Conservation (phyloP, 2,329 filamentous ascomycete genomes). For the Penicillium palitans region DNA sequence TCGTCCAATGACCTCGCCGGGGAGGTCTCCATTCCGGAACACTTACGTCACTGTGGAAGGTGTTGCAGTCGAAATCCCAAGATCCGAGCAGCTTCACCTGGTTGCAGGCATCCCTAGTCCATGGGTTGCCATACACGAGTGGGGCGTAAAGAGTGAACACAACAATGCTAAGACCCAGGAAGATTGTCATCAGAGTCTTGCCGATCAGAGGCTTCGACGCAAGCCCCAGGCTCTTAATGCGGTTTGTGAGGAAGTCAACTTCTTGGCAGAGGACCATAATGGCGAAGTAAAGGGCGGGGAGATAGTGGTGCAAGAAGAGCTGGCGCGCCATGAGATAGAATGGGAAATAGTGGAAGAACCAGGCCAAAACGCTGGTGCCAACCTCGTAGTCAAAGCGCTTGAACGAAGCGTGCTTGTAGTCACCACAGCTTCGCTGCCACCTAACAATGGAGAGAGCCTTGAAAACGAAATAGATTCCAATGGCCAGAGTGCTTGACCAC, state of each 20-base stretch:
- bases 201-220: constrained; percentile 72
- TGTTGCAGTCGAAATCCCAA: constrained; percentile 99
- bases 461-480: constrained; percentile 75
- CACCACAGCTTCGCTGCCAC: constrained; percentile 90
- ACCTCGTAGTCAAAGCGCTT: constrained; percentile 98
- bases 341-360: constrained; percentile 98
- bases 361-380: constrained; percentile 83
- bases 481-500: constrained; percentile 81
- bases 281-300: constrained; percentile 93
- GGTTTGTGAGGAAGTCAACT: constrained; percentile 79
- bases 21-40: constrained; percentile 35
- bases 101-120: constrained; percentile 86
- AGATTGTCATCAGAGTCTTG: constrained; percentile 68
- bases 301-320: constrained; percentile 97
- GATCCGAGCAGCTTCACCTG: constrained; percentile 80
- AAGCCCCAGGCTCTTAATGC: constrained; percentile 67
- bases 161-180: constrained; percentile 71
- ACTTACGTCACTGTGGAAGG: constrained; percentile 83
- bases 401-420: constrained; percentile 79
- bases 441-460: constrained; percentile 84
- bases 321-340: constrained; percentile 98
- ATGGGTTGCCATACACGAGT: constrained; percentile 86
- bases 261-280: constrained; percentile 85
- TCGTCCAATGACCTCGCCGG: constrained; percentile 29
- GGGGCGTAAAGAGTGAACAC: constrained; percentile 86